A percentile compares a stretch with the other conserved stretches of the same genome.
Conservation (phyloP, 139 green algal genomes). For the Tetradesmus obliquus region DNA sequence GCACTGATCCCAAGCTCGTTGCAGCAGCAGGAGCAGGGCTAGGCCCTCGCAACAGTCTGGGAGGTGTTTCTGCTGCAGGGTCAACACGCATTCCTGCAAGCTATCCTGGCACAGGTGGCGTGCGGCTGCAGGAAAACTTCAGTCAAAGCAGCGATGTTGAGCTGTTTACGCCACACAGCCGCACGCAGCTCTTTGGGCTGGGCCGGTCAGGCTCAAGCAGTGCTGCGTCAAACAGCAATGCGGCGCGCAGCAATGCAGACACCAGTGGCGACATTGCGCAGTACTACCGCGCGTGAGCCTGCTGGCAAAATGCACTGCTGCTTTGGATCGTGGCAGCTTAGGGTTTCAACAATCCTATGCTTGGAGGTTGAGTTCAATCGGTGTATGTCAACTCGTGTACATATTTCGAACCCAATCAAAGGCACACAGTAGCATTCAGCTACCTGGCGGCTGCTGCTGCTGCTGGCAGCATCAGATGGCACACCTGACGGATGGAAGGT, state of each 20-base stretch:
- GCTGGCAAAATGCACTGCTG: background rate
- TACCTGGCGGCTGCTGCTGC: too few relatives aligned
- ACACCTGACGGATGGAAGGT: too few relatives aligned
- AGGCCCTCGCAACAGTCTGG: background rate
- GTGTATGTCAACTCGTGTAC: too few relatives aligned
- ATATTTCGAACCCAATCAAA: too few relatives aligned
- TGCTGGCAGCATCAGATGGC: too few relatives aligned
- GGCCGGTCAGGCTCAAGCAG: background rate
- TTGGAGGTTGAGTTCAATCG: too few relatives aligned
- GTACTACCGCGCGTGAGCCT: background rate
- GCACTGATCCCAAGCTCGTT: conserved; percentile 1
- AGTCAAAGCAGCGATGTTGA: background rate
- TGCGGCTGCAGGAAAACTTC: background rate
- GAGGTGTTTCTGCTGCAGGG: background rate
- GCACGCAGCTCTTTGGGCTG: background rate
- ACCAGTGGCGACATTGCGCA: background rate
- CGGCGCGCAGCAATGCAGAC: background rate
- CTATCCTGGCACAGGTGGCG: background rate
- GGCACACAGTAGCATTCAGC: too few relatives aligned
- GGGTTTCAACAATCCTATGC: too few relatives aligned
- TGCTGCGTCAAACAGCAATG: background rate
- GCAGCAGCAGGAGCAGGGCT: background rate
- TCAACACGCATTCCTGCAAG: background rate
- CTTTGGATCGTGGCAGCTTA: background rate
- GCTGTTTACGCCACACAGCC: background rate